phyloP scores from a whole-genome alignment of 2,329 filamentous ascomycete species.

The Boeremia exigua region DNA sequence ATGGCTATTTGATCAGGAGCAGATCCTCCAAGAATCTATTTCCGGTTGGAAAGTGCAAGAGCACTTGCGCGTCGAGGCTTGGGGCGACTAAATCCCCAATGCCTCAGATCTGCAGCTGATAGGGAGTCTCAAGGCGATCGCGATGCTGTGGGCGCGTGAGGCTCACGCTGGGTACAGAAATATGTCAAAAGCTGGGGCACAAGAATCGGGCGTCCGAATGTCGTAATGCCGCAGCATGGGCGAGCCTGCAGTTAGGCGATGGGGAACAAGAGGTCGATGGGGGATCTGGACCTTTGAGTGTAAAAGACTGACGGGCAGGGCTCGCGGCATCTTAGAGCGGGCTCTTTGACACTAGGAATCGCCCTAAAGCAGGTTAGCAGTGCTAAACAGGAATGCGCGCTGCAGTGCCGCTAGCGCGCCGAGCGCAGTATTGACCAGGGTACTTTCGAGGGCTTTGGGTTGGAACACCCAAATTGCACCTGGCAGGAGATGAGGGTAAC shows the following conservation, averaged over 20 bases:
- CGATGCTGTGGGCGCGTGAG: conserved; percentile 19
- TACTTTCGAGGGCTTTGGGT: conserved; percentile 8
- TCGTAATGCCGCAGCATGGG: conserved; percentile 32
- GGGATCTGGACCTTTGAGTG: conserved; percentile 33
- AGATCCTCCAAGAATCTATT: not conserved
- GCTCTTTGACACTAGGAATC: conserved; percentile 33
- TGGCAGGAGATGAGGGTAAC: not conserved
- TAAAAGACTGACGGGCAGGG: conserved; percentile 33
- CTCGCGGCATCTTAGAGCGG: conserved; percentile 30
- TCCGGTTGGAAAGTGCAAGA: conserved; percentile 1
- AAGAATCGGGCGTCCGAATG: conserved; percentile 25
- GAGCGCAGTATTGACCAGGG: conserved; percentile 17
- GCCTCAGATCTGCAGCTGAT: conserved; percentile 4
- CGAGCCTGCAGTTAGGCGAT: conserved; percentile 24
- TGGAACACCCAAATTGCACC: not conserved
- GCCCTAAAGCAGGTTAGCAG: conserved; percentile 35
- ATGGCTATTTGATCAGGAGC: not conserved
- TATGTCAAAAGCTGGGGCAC: conserved; percentile 23
- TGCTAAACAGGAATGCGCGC: conserved; percentile 32
- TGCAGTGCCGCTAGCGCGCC: conserved; percentile 17
- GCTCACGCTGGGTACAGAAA: conserved; percentile 20
- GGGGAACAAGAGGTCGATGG: conserved; percentile 25
- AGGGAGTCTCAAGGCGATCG: conserved; percentile 2
- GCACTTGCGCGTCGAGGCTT: conserved; percentile 13
- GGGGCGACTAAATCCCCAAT: conserved; percentile 15